Base-by-base conservation (phyloP, 352 stramenopile species). In the Stramenopiles sp. region DNA sequence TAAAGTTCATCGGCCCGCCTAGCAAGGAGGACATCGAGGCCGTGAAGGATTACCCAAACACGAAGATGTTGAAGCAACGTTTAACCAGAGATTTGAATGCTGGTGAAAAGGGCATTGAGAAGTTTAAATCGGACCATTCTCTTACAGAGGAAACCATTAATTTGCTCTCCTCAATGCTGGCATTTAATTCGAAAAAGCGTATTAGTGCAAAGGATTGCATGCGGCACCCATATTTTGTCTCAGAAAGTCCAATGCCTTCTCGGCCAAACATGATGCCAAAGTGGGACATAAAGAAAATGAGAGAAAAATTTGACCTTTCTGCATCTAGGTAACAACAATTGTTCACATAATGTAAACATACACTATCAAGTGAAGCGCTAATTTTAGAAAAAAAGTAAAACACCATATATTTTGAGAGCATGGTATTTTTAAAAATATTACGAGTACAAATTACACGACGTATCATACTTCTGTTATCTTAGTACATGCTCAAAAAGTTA, bases 1-100 rank as follows among this genome's bases (percentile, higher is more conserved):
- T 93, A 85, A 92, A 97, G 81, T 95, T 96, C 78, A 86, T 99
- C 7, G 96, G 96, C 1, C 95, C 95, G 22, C 92, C 97, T 4
- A 88, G 85, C 7, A 93, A 98, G 80, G 85, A 92, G 80, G 94
- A 99, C 33, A 86, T 99, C 25, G 93, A 78, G 1, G 89, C 99
- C 27, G 98, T 94, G 30, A 98, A 96, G 33, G 90, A 98, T 67
- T 93, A 90, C 81, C 89, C 91, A 14, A 89, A 87, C 32, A 87
- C 89, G 0, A 94, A 94, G 84, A 93, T 95, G 89, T 90, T 92
- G 84, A 91, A 88, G 81, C 89, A 94, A 80, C 90, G 89, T 83
- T 84, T 95, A 80, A 96, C 94, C 67, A 83, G 87, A 0, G 87
- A 93, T 0, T 85, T 89, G 0, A 86, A 86, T 0, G 84, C 87